These are phyloP conservation scores for Backusella mclennaniae DNA, from an alignment of 192 early-diverging fungal genomes.

Conservation along the genomic window DNA sequence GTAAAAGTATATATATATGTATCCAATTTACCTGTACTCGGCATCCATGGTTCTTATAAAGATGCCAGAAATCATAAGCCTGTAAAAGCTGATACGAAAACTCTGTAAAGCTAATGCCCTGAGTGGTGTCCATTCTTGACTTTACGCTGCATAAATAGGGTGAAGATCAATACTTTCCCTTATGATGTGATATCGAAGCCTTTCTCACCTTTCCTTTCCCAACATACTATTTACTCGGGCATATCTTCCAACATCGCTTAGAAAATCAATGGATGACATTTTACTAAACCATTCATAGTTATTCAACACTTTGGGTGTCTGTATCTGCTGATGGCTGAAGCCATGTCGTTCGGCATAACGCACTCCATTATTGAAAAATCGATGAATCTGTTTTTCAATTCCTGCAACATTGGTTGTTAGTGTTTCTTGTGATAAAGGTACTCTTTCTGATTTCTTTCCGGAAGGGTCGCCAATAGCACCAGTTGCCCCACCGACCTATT, in stretches of 20 bases:
- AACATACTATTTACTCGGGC: slow-evolving; percentile 84
- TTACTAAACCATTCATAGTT: slow-evolving; percentile 80
- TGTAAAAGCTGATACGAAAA: slow-evolving; percentile 96
- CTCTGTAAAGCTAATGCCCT: slow-evolving; percentile 95
- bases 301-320: slow-evolving; percentile 61
- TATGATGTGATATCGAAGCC: background rate
- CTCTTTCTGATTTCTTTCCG: slow-evolving; percentile 80
- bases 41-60: slow-evolving; percentile 64
- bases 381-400: slow-evolving; percentile 70
- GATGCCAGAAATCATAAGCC: slow-evolving; percentile 90
- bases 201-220: slow-evolving; percentile 69
- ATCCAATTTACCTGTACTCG: slow-evolving; percentile 54
- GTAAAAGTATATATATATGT: background rate
- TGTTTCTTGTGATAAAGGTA: slow-evolving; percentile 54
- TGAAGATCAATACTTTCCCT: no score
- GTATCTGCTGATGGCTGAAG: background rate
- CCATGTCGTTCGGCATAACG: slow-evolving; percentile 42
- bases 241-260: slow-evolving; percentile 77
- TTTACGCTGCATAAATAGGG: slow-evolving; percentile 58
- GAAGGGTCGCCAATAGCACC: slow-evolving; percentile 93
- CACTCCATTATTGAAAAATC: slow-evolving; percentile 63
- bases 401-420: slow-evolving; percentile 61
- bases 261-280: slow-evolving; percentile 74
- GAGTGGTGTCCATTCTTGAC: slow-evolving; percentile 68
- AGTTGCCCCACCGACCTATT: slow-evolving; percentile 82